Evolutionary conservation across 805 yeast species (phyloP), one percentile per base, ranked within the genome.

Genomic region (Yamadazyma takamatsuzukensis): DNA sequence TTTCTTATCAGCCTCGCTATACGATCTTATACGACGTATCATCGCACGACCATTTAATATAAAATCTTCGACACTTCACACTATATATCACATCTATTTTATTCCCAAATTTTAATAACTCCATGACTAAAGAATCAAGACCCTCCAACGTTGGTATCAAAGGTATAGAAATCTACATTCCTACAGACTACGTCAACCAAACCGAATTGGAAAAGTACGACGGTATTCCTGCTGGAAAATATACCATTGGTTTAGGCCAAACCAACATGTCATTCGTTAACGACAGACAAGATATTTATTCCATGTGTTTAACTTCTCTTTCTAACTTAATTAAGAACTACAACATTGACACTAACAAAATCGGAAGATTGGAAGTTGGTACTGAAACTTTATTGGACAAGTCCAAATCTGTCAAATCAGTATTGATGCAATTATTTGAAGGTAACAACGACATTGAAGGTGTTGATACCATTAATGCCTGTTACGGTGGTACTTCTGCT

Each of bases 401-500:
- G 68, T 88, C 97, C 49, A 93, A 93, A 72, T 83, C 96, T 26
- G 95, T 90, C 55, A 93, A 93, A 70, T 78, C 96, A 22, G 95
- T 93, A 25, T 73, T 93, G 61, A 90, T 88, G 85, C 97, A 89
- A 68, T 77, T 93, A 47, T 81, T 93, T 48, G 87, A 83, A 38
- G 90, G 77, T 33, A 93, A 93, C 73, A 64, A 72, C 50, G 97
- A 93, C 55, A 72, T 90, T 49, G 98, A 93, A 68, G 98, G 98
- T 64, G 71, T 93, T 42, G 98, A 93, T 65, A 88, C 95, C 45
- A 61, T 88, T 52, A 93, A 93, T 63, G 98, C 98, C 19, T 93
- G 98, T 70, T 93, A 93, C 64, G 98, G 98, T 62, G 98, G 97
- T 62, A 90, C 97, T 44, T 79, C 80, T 51, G 97, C 98, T 8